Evolutionary conservation across 306 rosid genomes (phyloP).

Genomic region (Cicer yamashitae): DNA sequence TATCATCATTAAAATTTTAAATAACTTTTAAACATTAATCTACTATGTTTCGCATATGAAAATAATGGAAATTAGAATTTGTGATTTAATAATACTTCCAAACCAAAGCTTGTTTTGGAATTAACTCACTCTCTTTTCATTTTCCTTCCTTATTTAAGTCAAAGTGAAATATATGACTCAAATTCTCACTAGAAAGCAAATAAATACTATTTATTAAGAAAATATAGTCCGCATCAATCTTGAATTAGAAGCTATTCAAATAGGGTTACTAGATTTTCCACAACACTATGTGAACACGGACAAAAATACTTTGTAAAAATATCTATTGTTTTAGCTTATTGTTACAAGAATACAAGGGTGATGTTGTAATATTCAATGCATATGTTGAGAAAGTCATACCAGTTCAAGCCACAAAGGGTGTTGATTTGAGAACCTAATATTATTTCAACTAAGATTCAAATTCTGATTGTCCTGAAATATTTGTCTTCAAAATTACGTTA

Average conservation of each 20-base stretch:
- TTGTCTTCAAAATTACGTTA: too few species aligned
- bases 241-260: constrained; percentile 23
- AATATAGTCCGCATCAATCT: constrained; percentile 22
- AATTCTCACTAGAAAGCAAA: constrained; percentile 4
- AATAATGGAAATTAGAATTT: too few species aligned
- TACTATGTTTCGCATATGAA: too few species aligned
- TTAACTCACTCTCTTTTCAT: constrained; percentile 35
- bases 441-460: too few species aligned
- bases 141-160: constrained; percentile 27
- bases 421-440: background rate
- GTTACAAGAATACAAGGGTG: background rate
- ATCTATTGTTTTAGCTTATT: constrained; percentile 8
- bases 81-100: constrained; percentile 50
- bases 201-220: background rate
- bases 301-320: background rate
- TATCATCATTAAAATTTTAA: too few species aligned
- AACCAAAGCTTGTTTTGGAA: constrained; percentile 43
- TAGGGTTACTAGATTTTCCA: background rate
- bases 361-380: constrained; percentile 8
- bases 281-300: background rate
- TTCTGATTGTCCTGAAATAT: too few species aligned
- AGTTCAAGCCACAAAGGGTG: background rate
- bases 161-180: constrained; percentile 24
- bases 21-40: too few species aligned
- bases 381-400: background rate